A percentile compares a stretch with the other conserved stretches of the same genome.
These are phyloP conservation scores for Serendipita sp. DNA, from an alignment of 768 basidiomycete species.

Conservation along the genomic window DNA sequence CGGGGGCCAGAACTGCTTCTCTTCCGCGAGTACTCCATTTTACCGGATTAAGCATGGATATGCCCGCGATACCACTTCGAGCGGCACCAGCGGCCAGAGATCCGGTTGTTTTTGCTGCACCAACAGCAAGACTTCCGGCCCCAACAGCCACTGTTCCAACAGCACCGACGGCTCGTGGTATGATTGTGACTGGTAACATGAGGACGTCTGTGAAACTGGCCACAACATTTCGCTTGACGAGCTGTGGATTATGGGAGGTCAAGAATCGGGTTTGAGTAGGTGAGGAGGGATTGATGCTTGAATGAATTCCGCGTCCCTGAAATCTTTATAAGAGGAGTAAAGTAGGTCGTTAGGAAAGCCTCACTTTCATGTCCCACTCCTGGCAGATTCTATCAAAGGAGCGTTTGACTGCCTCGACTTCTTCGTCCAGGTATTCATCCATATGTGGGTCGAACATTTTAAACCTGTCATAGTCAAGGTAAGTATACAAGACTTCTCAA, in stretches of 20 bases:
- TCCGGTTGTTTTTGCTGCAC: constrained; percentile 30
- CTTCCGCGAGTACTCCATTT: constrained; percentile 39
- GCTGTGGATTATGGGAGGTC: constrained; percentile 71
- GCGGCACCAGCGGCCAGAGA: background rate
- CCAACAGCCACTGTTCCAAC: constrained; percentile 17
- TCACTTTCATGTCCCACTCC: constrained; percentile 64
- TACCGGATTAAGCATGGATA: constrained; percentile 80
- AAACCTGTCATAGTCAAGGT: constrained; percentile 35
- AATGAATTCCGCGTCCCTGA: background rate
- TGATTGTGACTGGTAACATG: constrained; percentile 87
- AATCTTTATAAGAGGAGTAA: constrained; percentile 8
- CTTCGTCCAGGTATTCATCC: constrained; percentile 95
- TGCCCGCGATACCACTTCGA: constrained; percentile 49
- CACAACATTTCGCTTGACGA: constrained; percentile 81
- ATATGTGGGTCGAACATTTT: constrained; percentile 92
- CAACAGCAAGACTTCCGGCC: constrained; percentile 25
- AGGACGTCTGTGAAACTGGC: constrained; percentile 83
- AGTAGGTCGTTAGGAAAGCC: constrained; percentile 9
- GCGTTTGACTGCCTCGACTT: constrained; percentile 65
- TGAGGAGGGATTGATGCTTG: constrained; percentile 6
- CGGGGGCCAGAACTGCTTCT: constrained; percentile 4
- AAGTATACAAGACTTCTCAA: background rate
- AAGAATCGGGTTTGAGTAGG: constrained; percentile 45
- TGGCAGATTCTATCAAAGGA: constrained; percentile 59
- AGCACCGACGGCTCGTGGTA: constrained; percentile 50